A percentile compares a stretch with the other conserved stretches of the same genome.
These are phyloP conservation scores for Salisapilia sapeloensis DNA, from an alignment of 352 stramenopile genomes.

Conservation along the genomic window DNA sequence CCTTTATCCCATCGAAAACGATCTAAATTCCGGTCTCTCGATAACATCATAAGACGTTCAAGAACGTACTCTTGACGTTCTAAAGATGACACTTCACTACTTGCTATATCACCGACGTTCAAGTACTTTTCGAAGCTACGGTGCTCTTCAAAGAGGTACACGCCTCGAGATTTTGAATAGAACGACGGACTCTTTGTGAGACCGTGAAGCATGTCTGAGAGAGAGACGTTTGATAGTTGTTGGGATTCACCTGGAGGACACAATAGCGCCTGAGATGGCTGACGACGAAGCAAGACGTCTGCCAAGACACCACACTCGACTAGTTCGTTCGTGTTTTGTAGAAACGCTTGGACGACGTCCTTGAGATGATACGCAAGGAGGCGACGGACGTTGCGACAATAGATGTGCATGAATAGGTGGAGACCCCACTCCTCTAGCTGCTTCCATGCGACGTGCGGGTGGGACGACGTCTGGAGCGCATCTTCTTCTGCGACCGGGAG, in stretches of 20 bases:
- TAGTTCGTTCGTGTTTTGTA: slow-evolving; percentile 64
- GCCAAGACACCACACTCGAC: slow-evolving; percentile 65
- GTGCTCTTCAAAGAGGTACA: slow-evolving; percentile 72
- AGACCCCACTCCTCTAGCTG: slow-evolving; percentile 62
- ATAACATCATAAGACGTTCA: slow-evolving; percentile 72
- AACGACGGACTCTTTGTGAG: slow-evolving; percentile 56
- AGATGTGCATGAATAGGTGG: slow-evolving; percentile 77
- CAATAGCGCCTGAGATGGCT: slow-evolving; percentile 53
- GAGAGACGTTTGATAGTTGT: slow-evolving; percentile 70
- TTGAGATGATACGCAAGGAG: slow-evolving; percentile 74
- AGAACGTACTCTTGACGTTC: slow-evolving; percentile 75
- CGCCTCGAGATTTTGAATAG: slow-evolving; percentile 47
- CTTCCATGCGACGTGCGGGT: slow-evolving; percentile 53
- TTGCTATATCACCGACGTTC: slow-evolving; percentile 59
- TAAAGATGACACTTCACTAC: slow-evolving; percentile 48
- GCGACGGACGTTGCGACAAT: slow-evolving; percentile 65
- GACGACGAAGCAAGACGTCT: slow-evolving; percentile 51
- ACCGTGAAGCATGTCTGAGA: slow-evolving; percentile 53
- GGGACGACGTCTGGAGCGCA: slow-evolving; percentile 50
- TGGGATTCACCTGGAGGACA: slow-evolving; percentile 52
- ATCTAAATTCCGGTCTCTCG: slow-evolving; percentile 71
- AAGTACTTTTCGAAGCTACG: slow-evolving; percentile 77
- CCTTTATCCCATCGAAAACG: slow-evolving; percentile 74
- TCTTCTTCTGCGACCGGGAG: slow-evolving; percentile 42
- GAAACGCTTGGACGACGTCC: slow-evolving; percentile 64